A percentile compares a stretch with the other conserved stretches of the same genome.
Evolutionary conservation across 2,329 filamentous ascomycete species (phyloP).

Genomic region (Pseudocercospora ulei): DNA sequence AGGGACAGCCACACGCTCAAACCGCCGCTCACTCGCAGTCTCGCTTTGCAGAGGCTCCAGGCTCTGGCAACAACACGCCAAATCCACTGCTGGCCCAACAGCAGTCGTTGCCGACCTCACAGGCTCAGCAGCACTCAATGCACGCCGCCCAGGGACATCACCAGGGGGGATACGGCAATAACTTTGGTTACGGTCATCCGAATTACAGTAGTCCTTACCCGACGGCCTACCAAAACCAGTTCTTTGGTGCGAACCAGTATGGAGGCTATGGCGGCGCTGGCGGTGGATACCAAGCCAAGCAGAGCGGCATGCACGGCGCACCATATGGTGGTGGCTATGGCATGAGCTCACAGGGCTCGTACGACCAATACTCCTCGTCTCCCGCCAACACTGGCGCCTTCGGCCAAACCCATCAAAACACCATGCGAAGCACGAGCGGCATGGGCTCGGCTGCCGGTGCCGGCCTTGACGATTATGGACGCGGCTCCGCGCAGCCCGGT

Average conservation of each 20-base stretch:
- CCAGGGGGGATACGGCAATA: slow-evolving; percentile 43
- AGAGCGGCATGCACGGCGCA: slow-evolving; percentile 54
- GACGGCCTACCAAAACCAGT: slow-evolving; percentile 54
- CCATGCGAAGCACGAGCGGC: slow-evolving; percentile 41
- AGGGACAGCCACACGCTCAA: slow-evolving; percentile 10
- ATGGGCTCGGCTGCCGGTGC: slow-evolving; percentile 33
- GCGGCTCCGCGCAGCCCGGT: slow-evolving; percentile 45
- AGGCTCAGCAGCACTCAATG: slow-evolving; percentile 33
- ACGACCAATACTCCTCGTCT: slow-evolving; percentile 54
- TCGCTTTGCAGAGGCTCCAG: slow-evolving; percentile 65
- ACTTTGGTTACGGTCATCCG: slow-evolving; percentile 52
- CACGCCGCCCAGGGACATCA: slow-evolving; percentile 33
- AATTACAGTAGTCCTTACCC: slow-evolving; percentile 56
- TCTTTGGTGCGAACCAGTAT: slow-evolving; percentile 42
- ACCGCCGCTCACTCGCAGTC: slow-evolving; percentile 47
- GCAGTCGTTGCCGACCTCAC: slow-evolving; percentile 38
- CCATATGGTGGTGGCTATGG: slow-evolving; percentile 53
- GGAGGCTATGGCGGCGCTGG: slow-evolving; percentile 42
- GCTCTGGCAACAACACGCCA: slow-evolving; percentile 82
- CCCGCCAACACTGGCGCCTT: slow-evolving; percentile 52
- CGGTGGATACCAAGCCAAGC: slow-evolving; percentile 40
- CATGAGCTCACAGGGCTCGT: slow-evolving; percentile 48
- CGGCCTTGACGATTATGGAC: slow-evolving; percentile 52
- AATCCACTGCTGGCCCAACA: slow-evolving; percentile 61
- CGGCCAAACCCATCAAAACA: slow-evolving; percentile 35